Percentiles rank a stretch among this genome's conserved stretches.
Conservation (phyloP, 1,139 yeast genomes). For the Wickerhamomyces sp. region DNA sequence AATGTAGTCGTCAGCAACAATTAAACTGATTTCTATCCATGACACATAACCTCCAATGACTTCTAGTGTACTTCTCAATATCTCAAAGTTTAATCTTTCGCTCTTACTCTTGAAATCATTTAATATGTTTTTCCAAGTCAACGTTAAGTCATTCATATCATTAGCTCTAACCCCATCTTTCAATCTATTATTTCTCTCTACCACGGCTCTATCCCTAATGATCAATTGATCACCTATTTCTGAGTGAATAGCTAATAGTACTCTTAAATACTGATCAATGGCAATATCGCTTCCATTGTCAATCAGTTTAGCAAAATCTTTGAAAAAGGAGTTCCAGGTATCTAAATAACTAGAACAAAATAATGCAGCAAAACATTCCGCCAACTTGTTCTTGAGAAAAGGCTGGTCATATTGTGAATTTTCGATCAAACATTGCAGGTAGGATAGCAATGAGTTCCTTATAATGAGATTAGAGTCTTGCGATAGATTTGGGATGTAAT, state of each 20-base stretch:
- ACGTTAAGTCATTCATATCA: conserved; percentile 67
- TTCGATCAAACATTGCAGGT: conserved; percentile 33
- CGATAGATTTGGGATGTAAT: conserved; percentile 47
- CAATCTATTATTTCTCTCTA: conserved; percentile 62
- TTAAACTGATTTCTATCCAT: conserved; percentile 89
- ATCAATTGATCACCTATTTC: conserved; percentile 93
- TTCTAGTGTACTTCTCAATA: conserved; percentile 55
- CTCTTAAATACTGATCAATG: conserved; percentile 73
- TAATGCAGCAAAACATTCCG: conserved; percentile 66
- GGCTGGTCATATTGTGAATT: conserved; percentile 45
- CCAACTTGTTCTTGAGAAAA: conserved; percentile 72
- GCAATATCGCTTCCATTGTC: conserved; percentile 42
- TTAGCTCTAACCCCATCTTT: conserved; percentile 78
- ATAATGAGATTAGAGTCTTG: conserved; percentile 33
- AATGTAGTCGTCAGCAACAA: conserved; percentile 65
- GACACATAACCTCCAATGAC: conserved; percentile 84
- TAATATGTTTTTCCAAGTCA: conserved; percentile 65
- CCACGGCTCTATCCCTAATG: conserved; percentile 55
- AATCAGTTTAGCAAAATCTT: conserved; percentile 49
- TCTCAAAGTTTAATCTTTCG: conserved; percentile 35
- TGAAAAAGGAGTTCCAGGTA: conserved; percentile 63
- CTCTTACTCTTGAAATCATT: conserved; percentile 24
- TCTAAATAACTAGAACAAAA: conserved; percentile 62
- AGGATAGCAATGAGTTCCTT: conserved; percentile 39
- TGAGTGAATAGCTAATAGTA: conserved; percentile 71